A percentile compares a stretch with the other conserved stretches of the same genome.
Conservation (phyloP, 805 yeast genomes). For the Jamesozyma jinghongensis region DNA sequence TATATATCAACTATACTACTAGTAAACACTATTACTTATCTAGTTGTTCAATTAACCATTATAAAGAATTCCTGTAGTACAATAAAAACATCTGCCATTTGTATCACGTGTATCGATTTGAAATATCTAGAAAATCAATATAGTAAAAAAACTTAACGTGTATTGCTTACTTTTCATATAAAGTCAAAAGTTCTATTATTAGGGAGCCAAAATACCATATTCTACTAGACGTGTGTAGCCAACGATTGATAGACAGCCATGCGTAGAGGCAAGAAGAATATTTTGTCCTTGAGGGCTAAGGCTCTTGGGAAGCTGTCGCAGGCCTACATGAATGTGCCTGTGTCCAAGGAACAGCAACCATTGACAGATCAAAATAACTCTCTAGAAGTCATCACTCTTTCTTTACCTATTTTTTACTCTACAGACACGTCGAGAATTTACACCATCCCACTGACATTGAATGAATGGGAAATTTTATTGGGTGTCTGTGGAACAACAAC, state of each 20-base stretch:
- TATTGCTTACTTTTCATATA: too few relatives aligned
- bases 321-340: slow-evolving; percentile 4
- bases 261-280: background rate
- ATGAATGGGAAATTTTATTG: slow-evolving; percentile 46
- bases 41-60: too few relatives aligned
- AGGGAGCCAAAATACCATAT: background rate
- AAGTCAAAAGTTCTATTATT: background rate
- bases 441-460: slow-evolving; percentile 38
- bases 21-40: too few relatives aligned
- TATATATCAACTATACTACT: too few relatives aligned
- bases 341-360: too few relatives aligned
- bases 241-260: background rate
- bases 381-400: slow-evolving; percentile 15
- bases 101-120: too few relatives aligned
- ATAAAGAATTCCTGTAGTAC: too few relatives aligned
- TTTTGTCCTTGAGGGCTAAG: slow-evolving; percentile 14
- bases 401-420: slow-evolving; percentile 24
- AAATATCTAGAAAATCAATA: too few relatives aligned
- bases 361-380: slow-evolving; percentile 2
- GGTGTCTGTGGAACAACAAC: slow-evolving; percentile 39
- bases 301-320: slow-evolving; percentile 21
- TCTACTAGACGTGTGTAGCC: background rate
- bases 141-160: too few relatives aligned
- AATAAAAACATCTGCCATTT: too few relatives aligned
- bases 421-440: slow-evolving; percentile 19